phyloP scores from a whole-genome alignment of 768 basidiomycete species.

The Daedaleopsis sinensis region DNA sequence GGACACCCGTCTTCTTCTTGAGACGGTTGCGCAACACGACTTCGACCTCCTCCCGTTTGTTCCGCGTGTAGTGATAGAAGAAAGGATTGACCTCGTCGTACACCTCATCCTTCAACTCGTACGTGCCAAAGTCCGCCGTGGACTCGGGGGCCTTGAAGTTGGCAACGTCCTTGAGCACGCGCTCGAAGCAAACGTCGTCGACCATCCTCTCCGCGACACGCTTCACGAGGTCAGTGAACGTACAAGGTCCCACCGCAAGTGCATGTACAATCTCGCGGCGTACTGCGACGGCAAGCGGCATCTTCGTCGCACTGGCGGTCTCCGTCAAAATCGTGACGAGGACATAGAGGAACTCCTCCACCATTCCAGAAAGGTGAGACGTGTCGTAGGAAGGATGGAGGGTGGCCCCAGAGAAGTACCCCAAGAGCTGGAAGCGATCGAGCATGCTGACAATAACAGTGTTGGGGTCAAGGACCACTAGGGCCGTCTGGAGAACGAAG shows the following conservation, averaged over 20 bases:
- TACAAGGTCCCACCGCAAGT: slow-evolving; percentile 83
- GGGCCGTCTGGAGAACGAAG: slow-evolving; percentile 84
- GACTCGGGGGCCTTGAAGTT: slow-evolving; percentile 82
- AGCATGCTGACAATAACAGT: slow-evolving; percentile 83
- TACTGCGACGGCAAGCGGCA: slow-evolving; percentile 65
- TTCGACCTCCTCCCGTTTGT: slow-evolving; percentile 92
- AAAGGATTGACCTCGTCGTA: slow-evolving; percentile 93
- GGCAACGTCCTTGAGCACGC: slow-evolving; percentile 76
- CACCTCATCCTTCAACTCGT: slow-evolving; percentile 81
- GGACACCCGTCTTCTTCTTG: slow-evolving; percentile 62
- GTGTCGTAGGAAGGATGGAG: slow-evolving; percentile 66
- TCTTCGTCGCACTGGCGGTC: slow-evolving; percentile 68
- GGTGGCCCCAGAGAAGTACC: slow-evolving; percentile 75
- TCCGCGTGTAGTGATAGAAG: slow-evolving; percentile 94
- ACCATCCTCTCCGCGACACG: slow-evolving; percentile 87
- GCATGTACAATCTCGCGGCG: slow-evolving; percentile 89
- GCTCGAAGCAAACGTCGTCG: slow-evolving; percentile 83
- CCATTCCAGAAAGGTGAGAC: slow-evolving; percentile 76
- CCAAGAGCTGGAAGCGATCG: slow-evolving; percentile 83
- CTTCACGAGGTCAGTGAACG: slow-evolving; percentile 90
- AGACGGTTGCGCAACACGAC: slow-evolving; percentile 66
- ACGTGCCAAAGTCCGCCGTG: slow-evolving; percentile 79
- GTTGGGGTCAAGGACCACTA: slow-evolving; percentile 79
- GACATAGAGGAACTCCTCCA: slow-evolving; percentile 89
- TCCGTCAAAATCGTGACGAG: slow-evolving; percentile 88